phyloP scores from a whole-genome alignment of 306 rosid genomes.

The Malus domestica region DNA sequence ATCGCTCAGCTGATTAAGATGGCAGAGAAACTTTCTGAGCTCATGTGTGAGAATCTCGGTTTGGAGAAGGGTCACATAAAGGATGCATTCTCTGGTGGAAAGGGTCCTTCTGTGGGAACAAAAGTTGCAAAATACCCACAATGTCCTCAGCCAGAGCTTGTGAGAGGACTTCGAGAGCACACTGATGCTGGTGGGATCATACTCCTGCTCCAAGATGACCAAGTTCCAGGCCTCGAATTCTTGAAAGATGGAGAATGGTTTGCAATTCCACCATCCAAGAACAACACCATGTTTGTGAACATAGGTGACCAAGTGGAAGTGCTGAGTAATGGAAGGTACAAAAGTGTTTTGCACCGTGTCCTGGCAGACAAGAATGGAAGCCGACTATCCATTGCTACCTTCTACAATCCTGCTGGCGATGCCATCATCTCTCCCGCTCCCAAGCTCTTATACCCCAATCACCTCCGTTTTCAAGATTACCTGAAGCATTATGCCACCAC shows the following conservation, averaged over 20 bases:
- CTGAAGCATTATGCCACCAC: slow-evolving; percentile 63
- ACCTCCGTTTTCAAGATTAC: slow-evolving; percentile 54
- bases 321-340: slow-evolving; percentile 57
- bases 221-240: slow-evolving; percentile 74
- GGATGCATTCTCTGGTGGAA: slow-evolving; percentile 46
- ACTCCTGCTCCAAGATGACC: slow-evolving; percentile 80
- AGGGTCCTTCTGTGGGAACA: slow-evolving; percentile 70
- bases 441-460: slow-evolving; percentile 52
- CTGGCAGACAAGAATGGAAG: slow-evolving; percentile 68
- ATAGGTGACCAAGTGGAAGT: slow-evolving; percentile 82
- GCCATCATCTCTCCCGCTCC: slow-evolving; percentile 65
- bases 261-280: slow-evolving; percentile 81
- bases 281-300: slow-evolving; percentile 74
- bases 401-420: slow-evolving; percentile 61
- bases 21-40: slow-evolving; percentile 64
- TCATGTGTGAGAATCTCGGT: slow-evolving; percentile 73
- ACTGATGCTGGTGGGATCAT: slow-evolving; percentile 95
- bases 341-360: slow-evolving; percentile 60
- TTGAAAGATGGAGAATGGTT: slow-evolving; percentile 67
- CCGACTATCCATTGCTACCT: slow-evolving; percentile 73
- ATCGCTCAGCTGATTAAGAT: slow-evolving; percentile 46
- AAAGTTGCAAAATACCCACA: slow-evolving; percentile 84
- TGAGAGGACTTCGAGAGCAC: slow-evolving; percentile 84
- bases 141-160: slow-evolving; percentile 53
- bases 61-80: slow-evolving; percentile 44